Evolutionary conservation across 345 rosid species (phyloP).

Genomic region (Murraya koenigii): DNA sequence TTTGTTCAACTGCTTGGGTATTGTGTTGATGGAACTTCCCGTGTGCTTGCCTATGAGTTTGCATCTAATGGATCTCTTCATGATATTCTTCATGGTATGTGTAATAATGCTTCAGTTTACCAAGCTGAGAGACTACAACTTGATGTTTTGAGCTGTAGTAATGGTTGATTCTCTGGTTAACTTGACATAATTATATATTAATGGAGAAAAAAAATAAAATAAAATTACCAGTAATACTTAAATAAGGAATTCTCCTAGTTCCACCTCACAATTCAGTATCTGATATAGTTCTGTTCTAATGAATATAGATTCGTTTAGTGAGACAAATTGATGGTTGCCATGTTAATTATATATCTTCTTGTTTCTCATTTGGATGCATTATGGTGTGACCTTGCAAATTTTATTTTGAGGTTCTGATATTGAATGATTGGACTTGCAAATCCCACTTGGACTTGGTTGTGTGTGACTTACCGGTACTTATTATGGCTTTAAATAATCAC

Average conservation of each 20-base stretch:
- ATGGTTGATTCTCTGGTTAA: neutral
- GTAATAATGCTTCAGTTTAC: neutral
- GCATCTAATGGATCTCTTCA: conserved; percentile 89
- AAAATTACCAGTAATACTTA: neutral
- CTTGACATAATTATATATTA: neutral
- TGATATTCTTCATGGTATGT: conserved; percentile 77
- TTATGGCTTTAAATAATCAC: neutral
- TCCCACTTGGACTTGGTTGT: neutral
- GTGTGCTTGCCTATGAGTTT: conserved; percentile 72
- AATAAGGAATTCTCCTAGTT: neutral
- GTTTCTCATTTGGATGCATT: neutral
- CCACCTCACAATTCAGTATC: neutral
- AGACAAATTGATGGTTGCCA: neutral
- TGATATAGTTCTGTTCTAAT: neutral
- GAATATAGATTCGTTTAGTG: neutral
- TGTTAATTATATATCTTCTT: neutral
- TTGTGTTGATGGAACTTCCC: conserved; percentile 65
- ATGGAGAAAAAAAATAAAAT: neutral
- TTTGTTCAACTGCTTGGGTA: conserved; percentile 72
- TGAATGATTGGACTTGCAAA: neutral
- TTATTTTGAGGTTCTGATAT: neutral
- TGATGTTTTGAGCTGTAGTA: neutral
- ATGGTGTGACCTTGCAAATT: neutral
- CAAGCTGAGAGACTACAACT: neutral
- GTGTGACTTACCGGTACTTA: neutral